phyloP scores from a whole-genome alignment of 108 stramenopile genomes.

The Seminavis robusta region DNA sequence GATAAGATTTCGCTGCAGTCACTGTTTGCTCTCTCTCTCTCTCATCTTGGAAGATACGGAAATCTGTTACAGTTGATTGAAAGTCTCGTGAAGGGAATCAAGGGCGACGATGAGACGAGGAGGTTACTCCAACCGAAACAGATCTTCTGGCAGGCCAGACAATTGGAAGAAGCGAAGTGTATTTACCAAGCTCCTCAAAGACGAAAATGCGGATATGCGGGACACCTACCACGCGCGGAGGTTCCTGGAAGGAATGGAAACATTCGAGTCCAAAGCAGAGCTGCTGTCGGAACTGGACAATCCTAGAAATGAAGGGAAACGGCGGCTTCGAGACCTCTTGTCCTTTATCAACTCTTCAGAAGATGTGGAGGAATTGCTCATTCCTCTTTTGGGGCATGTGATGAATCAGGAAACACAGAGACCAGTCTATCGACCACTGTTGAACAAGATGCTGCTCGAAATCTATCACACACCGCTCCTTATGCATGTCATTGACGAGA shows the following conservation, averaged over 20 bases:
- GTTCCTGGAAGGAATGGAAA: slow-evolving; percentile 34
- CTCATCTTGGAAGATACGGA: too few relatives aligned
- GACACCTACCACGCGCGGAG: slow-evolving; percentile 4
- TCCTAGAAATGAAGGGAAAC: slow-evolving; percentile 20
- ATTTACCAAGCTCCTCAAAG: too few relatives aligned
- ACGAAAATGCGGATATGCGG: slow-evolving; percentile 15
- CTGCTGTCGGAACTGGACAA: slow-evolving; percentile 28
- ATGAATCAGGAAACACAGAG: slow-evolving; percentile 24
- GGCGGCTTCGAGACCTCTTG: slow-evolving; percentile 23
- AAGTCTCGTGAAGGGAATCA: too few relatives aligned
- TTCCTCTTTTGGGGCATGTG: slow-evolving; percentile 23
- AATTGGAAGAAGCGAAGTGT: too few relatives aligned
- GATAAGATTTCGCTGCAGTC: too few relatives aligned
- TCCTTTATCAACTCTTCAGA: slow-evolving; percentile 15
- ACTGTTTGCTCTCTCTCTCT: too few relatives aligned
- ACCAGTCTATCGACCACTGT: slow-evolving; percentile 22
- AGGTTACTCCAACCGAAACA: too few relatives aligned
- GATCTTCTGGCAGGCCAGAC: too few relatives aligned
- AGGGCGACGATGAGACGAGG: too few relatives aligned
- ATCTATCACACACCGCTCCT: slow-evolving; percentile 22
- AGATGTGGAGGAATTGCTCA: slow-evolving; percentile 21
- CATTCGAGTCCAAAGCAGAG: slow-evolving; percentile 36
- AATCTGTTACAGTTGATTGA: too few relatives aligned
- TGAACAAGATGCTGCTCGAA: slow-evolving; percentile 9
- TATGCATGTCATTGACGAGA: slow-evolving; percentile 15